Evolutionary conservation across 73 alveolate genomes (phyloP).

Genomic region (Paramecium caudatum): DNA sequence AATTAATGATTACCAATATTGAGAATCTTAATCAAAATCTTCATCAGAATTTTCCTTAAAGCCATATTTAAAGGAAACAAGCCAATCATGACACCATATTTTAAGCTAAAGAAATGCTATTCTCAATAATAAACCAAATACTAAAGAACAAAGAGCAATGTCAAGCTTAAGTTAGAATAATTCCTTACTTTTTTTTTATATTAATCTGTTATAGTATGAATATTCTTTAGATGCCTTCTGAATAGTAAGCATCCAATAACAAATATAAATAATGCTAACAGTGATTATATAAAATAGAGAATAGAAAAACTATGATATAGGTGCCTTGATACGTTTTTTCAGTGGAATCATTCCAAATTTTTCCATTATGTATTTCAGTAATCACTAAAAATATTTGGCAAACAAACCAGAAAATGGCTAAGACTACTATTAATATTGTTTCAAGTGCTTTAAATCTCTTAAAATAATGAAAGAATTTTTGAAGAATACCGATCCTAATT

Average conservation of each 20-base stretch:
- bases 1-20: not conserved
- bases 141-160: not conserved
- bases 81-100: not conserved
- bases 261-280: not conserved
- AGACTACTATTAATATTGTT: not conserved
- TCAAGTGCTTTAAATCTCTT: not conserved
- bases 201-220: not conserved
- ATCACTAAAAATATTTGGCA: constrained; percentile 11
- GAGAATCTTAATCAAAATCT: not conserved
- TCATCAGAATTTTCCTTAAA: not conserved
- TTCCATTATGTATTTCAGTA: not conserved
- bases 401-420: not conserved
- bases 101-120: not conserved
- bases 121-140: not conserved
- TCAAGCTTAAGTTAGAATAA: not conserved
- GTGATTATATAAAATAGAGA: not conserved
- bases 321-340: not conserved
- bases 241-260: not conserved
- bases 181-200: not conserved
- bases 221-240: not conserved
- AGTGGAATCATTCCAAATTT: not conserved
- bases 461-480: not conserved
- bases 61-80: not conserved
- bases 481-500: not conserved
- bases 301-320: not conserved